Evolutionary conservation across 495 filamentous ascomycete genomes (phyloP).

Genomic region (Podospora fimiseda): DNA sequence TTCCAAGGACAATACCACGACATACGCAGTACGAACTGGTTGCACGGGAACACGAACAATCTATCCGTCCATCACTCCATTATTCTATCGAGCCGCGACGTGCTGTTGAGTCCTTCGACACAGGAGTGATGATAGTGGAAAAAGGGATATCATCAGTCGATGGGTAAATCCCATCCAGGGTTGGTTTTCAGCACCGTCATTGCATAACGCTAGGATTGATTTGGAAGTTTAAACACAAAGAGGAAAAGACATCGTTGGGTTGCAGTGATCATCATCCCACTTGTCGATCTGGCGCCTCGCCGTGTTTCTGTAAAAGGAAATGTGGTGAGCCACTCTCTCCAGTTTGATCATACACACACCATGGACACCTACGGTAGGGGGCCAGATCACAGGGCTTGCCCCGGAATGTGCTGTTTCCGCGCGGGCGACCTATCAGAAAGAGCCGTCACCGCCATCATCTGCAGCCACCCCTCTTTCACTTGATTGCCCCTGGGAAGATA

Average conservation of each 20-base stretch:
- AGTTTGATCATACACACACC: background rate
- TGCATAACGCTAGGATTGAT: background rate
- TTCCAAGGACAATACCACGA: constrained; percentile 2
- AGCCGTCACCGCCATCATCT: background rate
- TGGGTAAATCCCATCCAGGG: background rate
- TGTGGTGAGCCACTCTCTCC: background rate
- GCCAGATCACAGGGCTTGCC: background rate
- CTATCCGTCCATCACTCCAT: background rate
- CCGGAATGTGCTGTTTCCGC: constrained; percentile 1
- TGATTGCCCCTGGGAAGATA: background rate
- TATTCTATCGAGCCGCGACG: too few relatives aligned
- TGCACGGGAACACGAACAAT: constrained; percentile 1
- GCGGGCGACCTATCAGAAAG: background rate
- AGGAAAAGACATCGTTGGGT: background rate
- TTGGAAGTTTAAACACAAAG: background rate
- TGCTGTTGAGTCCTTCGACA: background rate
- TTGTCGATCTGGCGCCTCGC: constrained; percentile 3
- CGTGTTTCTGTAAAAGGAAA: constrained; percentile 1
- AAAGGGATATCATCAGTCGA: background rate
- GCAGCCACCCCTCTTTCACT: background rate
- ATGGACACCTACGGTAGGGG: background rate
- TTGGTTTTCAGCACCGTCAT: background rate
- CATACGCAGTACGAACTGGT: background rate
- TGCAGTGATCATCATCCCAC: background rate
- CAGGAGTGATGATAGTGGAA: background rate